Percentiles rank a stretch among this genome's conserved stretches.
These are phyloP conservation scores for Candida anutae DNA, from an alignment of 1,139 yeast species.

Conservation along the genomic window DNA sequence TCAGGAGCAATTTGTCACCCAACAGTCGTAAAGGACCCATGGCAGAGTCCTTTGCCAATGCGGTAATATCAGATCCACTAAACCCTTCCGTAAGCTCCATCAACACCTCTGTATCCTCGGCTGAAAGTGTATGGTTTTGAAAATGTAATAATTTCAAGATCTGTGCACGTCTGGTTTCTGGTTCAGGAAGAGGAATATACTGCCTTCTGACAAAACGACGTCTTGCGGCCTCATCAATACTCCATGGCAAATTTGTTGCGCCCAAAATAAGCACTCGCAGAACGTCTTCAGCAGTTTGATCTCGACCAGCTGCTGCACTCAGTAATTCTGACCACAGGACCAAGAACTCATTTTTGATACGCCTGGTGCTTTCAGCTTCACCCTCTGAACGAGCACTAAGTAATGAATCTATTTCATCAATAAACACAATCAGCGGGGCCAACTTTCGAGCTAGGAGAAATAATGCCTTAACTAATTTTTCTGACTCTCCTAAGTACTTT, in stretches of 20 bases:
- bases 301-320: slow-evolving; percentile 82
- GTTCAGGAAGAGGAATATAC: slow-evolving; percentile 91
- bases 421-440: slow-evolving; percentile 91
- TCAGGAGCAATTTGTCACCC: slow-evolving; percentile 79
- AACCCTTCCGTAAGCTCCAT: slow-evolving; percentile 68
- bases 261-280: slow-evolving; percentile 82
- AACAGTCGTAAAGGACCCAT: slow-evolving; percentile 93
- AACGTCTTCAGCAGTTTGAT: slow-evolving; percentile 33
- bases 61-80: slow-evolving; percentile 92
- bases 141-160: slow-evolving; percentile 59
- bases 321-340: slow-evolving; percentile 95
- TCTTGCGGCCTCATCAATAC: slow-evolving; percentile 96
- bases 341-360: slow-evolving; percentile 89
- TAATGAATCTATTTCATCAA: slow-evolving; percentile 92
- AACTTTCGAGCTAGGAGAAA: slow-evolving; percentile 78
- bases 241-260: slow-evolving; percentile 97
- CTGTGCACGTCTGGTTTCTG: slow-evolving; percentile 71
- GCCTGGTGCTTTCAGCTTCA: slow-evolving; percentile 84
- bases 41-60: slow-evolving; percentile 94
- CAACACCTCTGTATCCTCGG: slow-evolving; percentile 53
- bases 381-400: slow-evolving; percentile 80
- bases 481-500: slow-evolving; percentile 89
- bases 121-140: slow-evolving; percentile 68
- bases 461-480: slow-evolving; percentile 83
- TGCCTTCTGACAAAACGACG: slow-evolving; percentile 90